These are phyloP conservation scores for Yamadazyma phyllophila DNA, from an alignment of 805 yeast genomes.

Conservation along the genomic window DNA sequence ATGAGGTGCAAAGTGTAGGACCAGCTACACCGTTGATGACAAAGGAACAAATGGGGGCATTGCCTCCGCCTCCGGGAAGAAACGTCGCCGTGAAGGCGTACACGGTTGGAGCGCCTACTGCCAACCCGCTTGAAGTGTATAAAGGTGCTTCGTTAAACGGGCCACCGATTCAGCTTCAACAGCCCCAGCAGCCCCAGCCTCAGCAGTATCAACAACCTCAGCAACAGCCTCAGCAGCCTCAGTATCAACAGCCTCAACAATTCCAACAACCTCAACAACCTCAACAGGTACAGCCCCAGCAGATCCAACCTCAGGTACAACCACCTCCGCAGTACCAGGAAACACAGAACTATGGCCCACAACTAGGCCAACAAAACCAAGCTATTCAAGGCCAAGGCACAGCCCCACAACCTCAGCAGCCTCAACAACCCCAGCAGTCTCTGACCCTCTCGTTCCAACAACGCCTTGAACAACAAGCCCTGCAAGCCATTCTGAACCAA, in stretches of 20 bases:
- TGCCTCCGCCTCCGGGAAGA: slow-evolving; percentile 38
- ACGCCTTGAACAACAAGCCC: slow-evolving; percentile 6
- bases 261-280: slow-evolving; percentile 7
- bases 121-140: slow-evolving; percentile 20
- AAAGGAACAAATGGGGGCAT: slow-evolving; percentile 17
- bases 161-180: slow-evolving; percentile 7
- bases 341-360: background rate
- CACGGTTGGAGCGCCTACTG: slow-evolving; percentile 21
- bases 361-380: slow-evolving; percentile 1
- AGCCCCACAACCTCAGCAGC: slow-evolving; percentile 11
- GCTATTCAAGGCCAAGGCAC: background rate
- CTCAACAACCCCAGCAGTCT: slow-evolving; percentile 2
- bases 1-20: background rate
- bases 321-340: background rate
- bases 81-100: slow-evolving; percentile 20
- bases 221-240: background rate
- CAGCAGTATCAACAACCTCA: slow-evolving; percentile 8
- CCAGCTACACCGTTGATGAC: slow-evolving; percentile 12
- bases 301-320: slow-evolving; percentile 1
- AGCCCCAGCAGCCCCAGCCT: slow-evolving; percentile 9
- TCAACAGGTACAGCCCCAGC: background rate
- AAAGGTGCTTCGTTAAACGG: slow-evolving; percentile 9
- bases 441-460: slow-evolving; percentile 7
- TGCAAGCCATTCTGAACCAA: slow-evolving; percentile 6
- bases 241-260: background rate